A percentile compares a stretch with the other conserved stretches of the same genome.
phyloP scores from a whole-genome alignment of 495 filamentous ascomycete genomes.

The Xylaria acuta region DNA sequence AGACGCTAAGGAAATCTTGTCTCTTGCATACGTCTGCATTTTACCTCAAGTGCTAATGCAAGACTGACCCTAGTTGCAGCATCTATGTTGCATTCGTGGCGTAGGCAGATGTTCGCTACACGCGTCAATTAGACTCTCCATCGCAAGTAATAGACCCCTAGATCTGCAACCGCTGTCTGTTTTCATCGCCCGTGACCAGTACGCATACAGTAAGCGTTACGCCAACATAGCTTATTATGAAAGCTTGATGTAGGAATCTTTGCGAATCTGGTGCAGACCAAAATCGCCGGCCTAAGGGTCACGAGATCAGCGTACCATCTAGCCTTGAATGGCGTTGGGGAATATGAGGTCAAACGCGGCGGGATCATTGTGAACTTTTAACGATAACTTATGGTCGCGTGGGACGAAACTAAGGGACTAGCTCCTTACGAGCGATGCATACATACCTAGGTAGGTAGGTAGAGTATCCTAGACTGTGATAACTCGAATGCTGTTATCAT shows the following conservation, averaged over 20 bases:
- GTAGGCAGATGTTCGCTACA: background rate
- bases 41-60: background rate
- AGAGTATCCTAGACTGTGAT: background rate
- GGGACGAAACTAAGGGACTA: background rate
- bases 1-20: background rate
- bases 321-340: background rate
- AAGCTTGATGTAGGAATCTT: background rate
- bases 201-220: background rate
- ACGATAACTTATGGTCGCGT: background rate
- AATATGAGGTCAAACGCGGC: background rate
- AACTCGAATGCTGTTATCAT: background rate
- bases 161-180: background rate
- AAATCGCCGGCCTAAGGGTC: background rate
- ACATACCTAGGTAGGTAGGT: background rate
- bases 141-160: background rate
- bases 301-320: constrained; percentile 7
- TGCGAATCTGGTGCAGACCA: background rate
- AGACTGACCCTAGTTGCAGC: background rate
- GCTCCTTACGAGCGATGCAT: background rate
- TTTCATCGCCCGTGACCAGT: background rate
- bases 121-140: background rate
- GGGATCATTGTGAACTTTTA: background rate
- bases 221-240: background rate
- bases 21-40: background rate
- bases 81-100: background rate